phyloP scores from a whole-genome alignment of 208 protist species.

The Borovskyia barvae region DNA sequence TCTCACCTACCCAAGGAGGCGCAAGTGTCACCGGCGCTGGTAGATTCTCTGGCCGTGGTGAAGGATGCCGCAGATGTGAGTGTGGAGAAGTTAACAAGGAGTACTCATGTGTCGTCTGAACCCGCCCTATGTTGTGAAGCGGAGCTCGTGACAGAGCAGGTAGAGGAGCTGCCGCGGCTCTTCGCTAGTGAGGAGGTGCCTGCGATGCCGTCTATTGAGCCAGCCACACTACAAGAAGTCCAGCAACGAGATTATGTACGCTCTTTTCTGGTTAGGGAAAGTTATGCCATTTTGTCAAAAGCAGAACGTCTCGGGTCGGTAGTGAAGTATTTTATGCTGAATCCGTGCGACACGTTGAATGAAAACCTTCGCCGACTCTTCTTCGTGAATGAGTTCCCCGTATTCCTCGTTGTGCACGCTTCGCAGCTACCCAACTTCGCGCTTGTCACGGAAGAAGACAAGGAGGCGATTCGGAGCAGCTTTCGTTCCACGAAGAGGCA shows the following conservation, averaged over 20 bases:
- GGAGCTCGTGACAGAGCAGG: not conserved
- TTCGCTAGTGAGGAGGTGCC: slow-evolving; percentile 20
- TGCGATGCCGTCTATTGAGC: slow-evolving; percentile 17
- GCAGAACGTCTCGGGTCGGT: slow-evolving; percentile 70
- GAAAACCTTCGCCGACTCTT: slow-evolving; percentile 76
- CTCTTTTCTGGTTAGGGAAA: slow-evolving; percentile 37
- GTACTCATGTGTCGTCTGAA: too few species aligned
- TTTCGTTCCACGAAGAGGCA: slow-evolving; percentile 33
- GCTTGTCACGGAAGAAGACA: slow-evolving; percentile 75
- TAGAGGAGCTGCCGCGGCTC: slow-evolving; percentile 4
- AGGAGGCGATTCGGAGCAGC: slow-evolving; percentile 64
- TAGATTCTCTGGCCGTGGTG: not conserved
- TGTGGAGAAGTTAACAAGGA: too few species aligned
- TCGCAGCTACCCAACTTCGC: slow-evolving; percentile 32
- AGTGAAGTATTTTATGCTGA: slow-evolving; percentile 62
- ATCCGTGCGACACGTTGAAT: slow-evolving; percentile 57
- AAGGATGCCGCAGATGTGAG: not conserved
- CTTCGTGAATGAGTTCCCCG: slow-evolving; percentile 87
- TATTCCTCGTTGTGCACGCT: slow-evolving; percentile 64
- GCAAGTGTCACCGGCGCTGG: too few species aligned
- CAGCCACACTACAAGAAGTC: slow-evolving; percentile 13
- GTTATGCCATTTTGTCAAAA: slow-evolving; percentile 47
- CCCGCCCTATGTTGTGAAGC: too few species aligned
- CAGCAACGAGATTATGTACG: slow-evolving; percentile 22
- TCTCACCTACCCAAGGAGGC: too few species aligned